Evolutionary conservation across 352 stramenopile genomes (phyloP).

Genomic region (Phytophthora lateralis): DNA sequence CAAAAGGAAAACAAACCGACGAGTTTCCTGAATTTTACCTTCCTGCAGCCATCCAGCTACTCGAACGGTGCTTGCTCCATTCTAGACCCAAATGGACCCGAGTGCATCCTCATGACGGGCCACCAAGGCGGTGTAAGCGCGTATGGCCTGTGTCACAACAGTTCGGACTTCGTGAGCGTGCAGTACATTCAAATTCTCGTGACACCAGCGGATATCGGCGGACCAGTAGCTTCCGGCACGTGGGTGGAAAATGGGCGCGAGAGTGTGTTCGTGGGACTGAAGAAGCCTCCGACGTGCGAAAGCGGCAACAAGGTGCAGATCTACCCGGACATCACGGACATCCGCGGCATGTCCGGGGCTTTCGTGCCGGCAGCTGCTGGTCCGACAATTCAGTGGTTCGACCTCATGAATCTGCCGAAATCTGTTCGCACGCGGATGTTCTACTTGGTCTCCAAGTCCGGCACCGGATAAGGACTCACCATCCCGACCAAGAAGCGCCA

Average conservation of each 20-base stretch:
- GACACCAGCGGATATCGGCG: constrained; percentile 41
- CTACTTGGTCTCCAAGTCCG: constrained; percentile 34
- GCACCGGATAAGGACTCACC: constrained; percentile 30
- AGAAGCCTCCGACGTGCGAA: constrained; percentile 18
- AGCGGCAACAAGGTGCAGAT: constrained; percentile 25
- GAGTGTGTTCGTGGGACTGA: constrained; percentile 34
- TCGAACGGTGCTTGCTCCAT: constrained; percentile 33
- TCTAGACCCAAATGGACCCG: constrained; percentile 27
- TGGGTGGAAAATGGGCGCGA: constrained; percentile 45
- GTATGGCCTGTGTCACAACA: constrained; percentile 42
- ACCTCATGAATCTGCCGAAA: constrained; percentile 35
- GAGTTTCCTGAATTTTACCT: constrained; percentile 41
- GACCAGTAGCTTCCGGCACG: constrained; percentile 31
- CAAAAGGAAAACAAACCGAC: constrained; percentile 36
- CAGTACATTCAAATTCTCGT: constrained; percentile 41
- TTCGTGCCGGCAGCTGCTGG: constrained; percentile 20
- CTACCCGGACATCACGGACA: constrained; percentile 15
- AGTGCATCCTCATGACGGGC: constrained; percentile 48
- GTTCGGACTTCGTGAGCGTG: constrained; percentile 39
- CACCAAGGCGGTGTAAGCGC: constrained; percentile 43
- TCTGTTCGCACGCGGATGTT: constrained; percentile 37
- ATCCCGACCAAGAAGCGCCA: constrained; percentile 38
- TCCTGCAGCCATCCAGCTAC: constrained; percentile 20
- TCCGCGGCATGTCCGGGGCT: constrained; percentile 22
- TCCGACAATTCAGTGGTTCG: constrained; percentile 35